Base-by-base conservation (phyloP, 768 basidiomycete genomes). In the Macrolepiota albuminosa region DNA sequence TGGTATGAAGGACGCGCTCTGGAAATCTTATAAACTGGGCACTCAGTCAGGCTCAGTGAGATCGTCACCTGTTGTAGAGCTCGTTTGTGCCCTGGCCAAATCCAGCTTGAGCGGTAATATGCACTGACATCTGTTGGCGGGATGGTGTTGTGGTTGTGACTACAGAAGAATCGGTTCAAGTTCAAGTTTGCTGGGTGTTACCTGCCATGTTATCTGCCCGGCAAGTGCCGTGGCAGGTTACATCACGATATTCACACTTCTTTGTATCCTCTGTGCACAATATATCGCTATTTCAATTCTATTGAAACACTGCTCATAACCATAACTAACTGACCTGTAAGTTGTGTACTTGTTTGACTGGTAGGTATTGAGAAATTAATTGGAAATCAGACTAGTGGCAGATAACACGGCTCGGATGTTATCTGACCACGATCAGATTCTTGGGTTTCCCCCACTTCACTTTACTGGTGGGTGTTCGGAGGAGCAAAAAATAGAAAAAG, bases 1-100 rank as follows among this genome's bases (percentile, higher is more conserved):
- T 89, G 93, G 71, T 96, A 97, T 0, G 91, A 87, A 0, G 95
- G 95, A 3, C 95, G 84, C 0, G 81, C 88, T 42, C 92, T 93
- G 21, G 21, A 52, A 3, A 34, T 21, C 45, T 37, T 2, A 14
- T 33, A 36, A 60, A 50, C 36, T 54, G 57, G 53, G 6, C 49
- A 34, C 46, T n/a, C 45, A 48, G 31, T 50, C 36, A 59, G 6
- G n/a, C n/a, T 43, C 42, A 29, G 9, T 33, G 24, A 31, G 6
- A 43, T 40, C 5, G 40, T 48, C n/a, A 87, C 89, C 82, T 77
- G 65, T 93, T 87, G 66, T 93, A 93, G 4, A 91, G 73, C 50
- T 91, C 90, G 68, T 93, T 95, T 0, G 91, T 95, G 1, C 91
- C 94, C 18, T 74, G 68, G 1, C 83, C 88, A 66, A 93, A 96